Percentiles rank a stretch among this genome's conserved stretches.
These are phyloP conservation scores for Fusarium sp. DNA, from an alignment of 2,329 filamentous ascomycete species.

Conservation along the genomic window DNA sequence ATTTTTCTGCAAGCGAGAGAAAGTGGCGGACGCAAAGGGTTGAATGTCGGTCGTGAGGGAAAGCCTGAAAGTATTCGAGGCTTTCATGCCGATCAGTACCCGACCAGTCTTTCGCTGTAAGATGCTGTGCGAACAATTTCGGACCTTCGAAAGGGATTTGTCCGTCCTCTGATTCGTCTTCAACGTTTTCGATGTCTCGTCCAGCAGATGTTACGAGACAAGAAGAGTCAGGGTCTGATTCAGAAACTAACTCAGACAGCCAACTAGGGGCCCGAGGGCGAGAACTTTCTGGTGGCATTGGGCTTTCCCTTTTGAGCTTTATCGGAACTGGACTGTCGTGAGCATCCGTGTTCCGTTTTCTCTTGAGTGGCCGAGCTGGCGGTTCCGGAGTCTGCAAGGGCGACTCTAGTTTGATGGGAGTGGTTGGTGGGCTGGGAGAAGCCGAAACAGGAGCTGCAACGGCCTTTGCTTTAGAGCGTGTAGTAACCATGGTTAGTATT, in stretches of 20 bases:
- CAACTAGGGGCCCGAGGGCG: background rate
- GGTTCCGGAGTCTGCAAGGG: background rate
- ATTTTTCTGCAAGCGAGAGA: conserved; percentile 22
- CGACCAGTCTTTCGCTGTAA: background rate
- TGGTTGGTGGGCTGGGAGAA: background rate
- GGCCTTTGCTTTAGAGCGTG: background rate
- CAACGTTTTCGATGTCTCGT: background rate
- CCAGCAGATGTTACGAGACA: background rate
- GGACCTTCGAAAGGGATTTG: background rate
- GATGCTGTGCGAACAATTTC: conserved; percentile 25
- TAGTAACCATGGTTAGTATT: conserved; percentile 11
- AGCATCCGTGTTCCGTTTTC: conserved; percentile 3
- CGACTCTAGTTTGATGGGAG: background rate
- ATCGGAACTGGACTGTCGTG: background rate
- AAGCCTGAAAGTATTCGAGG: conserved; percentile 36
- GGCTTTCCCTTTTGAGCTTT: conserved; percentile 7
- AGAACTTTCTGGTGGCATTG: background rate
- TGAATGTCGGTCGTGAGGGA: conserved; percentile 34
- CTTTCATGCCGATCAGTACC: background rate
- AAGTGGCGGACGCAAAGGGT: conserved; percentile 35
- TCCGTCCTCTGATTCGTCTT: background rate
- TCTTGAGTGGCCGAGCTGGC: background rate
- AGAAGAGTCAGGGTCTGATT: background rate
- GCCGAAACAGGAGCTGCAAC: background rate
- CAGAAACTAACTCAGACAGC: background rate